phyloP scores from a whole-genome alignment of 306 rosid genomes.

The Glycyrrhiza uralensis region DNA sequence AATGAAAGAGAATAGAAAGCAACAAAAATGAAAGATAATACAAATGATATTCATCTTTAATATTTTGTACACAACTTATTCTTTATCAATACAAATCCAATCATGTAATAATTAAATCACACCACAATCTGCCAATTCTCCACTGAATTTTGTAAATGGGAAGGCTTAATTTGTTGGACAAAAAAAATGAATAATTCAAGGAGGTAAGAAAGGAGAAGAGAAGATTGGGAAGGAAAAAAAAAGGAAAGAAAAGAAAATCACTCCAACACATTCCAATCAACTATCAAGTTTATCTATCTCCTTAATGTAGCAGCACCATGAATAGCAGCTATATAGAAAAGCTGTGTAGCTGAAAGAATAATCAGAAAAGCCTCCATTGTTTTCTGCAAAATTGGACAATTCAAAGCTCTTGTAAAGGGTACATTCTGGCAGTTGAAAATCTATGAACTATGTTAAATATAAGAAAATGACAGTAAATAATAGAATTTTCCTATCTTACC shows the following conservation, averaged over 20 bases:
- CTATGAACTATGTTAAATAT: background rate
- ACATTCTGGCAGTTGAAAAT: background rate
- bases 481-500: constrained; percentile 49
- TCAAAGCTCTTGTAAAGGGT: background rate
- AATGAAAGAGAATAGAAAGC: no score
- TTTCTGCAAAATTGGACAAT: constrained; percentile 47
- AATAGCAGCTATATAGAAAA: constrained; percentile 71
- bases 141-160: constrained; percentile 10
- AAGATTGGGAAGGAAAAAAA: no score
- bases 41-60: background rate
- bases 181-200: background rate
- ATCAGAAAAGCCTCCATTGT: constrained; percentile 94
- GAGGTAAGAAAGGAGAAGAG: background rate
- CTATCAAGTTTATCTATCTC: constrained; percentile 25
- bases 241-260: background rate
- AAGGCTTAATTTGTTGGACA: background rate
- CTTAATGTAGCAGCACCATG: constrained; percentile 40
- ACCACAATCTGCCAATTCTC: constrained; percentile 27
- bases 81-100: constrained; percentile 38
- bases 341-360: constrained; percentile 87
- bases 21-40: background rate
- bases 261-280: constrained; percentile 23
- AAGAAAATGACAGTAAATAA: background rate
- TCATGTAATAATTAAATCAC: constrained; percentile 30
- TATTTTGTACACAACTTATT: constrained; percentile 28